Base-by-base conservation (phyloP, 2,329 filamentous ascomycete species). In the Cytospora piceae region DNA sequence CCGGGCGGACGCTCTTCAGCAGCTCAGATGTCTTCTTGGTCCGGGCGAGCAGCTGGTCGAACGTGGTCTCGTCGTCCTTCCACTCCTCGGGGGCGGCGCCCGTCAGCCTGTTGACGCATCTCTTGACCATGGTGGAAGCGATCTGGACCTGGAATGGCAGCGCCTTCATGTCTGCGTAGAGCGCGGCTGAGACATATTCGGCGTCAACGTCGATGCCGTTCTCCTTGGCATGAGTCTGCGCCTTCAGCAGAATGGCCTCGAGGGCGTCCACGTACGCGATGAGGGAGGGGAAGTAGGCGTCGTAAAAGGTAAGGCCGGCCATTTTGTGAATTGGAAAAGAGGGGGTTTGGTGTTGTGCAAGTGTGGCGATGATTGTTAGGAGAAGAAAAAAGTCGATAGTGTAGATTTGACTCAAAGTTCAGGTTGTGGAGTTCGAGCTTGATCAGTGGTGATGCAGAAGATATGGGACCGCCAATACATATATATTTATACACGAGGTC, bases 101-200 rank as follows among this genome's bases (percentile, higher is more conserved):
- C 1, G 71, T 71, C 32, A 78, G 57, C 46, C 71, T 70, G 67
- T 69, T 68, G 39, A 78, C 51, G 49, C 69, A 65, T 60, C 72
- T 71, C 69, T 73, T 73, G 69, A 70, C 69, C 0, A 71, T 72
- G 68, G 74, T 73, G 61, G 73, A 73, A 9, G 71, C 72, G 34
- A 71, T 69, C 60, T 74, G 72, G 17, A 79, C 69, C 64, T 80
- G 77, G 71, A 76, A 76, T 42, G 59, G 67, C 24, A 80, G 72
- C 17, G 76, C 75, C 17, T 70, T 68, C 74, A 79, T 79, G 71
- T 78, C 77, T 2, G 73, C 70, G 52, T 65, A 51, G 2, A 80
- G 71, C 4, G 70, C 66, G 27, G 72, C 69, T 17, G 63, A 31
- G 57, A 71, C 68, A 58, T 73, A 73, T 11, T 67, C 61, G 17